Evolutionary conservation across 2,329 filamentous ascomycete genomes (phyloP), one percentile per base, ranked within the genome.

Genomic region (Aspergillus udagawae): DNA sequence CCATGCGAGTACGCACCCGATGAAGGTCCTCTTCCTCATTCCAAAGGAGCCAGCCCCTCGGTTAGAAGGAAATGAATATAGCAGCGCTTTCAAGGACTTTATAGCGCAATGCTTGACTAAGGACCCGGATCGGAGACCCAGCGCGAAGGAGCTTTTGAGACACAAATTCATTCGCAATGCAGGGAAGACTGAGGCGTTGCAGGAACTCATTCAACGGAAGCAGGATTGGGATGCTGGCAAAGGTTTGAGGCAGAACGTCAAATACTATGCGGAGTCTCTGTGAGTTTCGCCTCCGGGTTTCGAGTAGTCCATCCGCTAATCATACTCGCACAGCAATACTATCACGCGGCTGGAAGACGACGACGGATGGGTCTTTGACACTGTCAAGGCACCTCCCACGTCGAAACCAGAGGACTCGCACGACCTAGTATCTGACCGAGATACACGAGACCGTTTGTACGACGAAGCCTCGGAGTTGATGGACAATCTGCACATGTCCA

Each of bases 291-390:
- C 12, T 6, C 7, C 32, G 14, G 14, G 14, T 44, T 42, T 7
- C 14, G n/a, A 51, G n/a, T 47, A 12, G 14, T 47, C 32, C n/a
- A 17, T 38, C 9, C 6, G 27, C 64, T 65, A 38, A 65, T 54
- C 28, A 12, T 14, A 50, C n/a, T 44, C 49, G 14, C n/a, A 5
- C 56, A 83, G 81, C 51, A 85, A 88, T 65, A 87, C 84, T 8
- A 83, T 95, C 38, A 69, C 71, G 27, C 66, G 69, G 54, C 81
- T 83, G 2, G 81, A 84, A 2, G 87, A 92, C 4, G 82, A 90
- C 17, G 91, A 96, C 62, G 92, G 90, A 62, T 97, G 93, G 93
- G 88, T 96, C 2, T 97, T 97, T 70, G 93, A 97, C 69, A 97
- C 93, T 0, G 86, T 97, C 69, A 94, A 90, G 73, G 83, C 84